Evolutionary conservation across 805 yeast genomes (phyloP).

Genomic region (Candida parachauliodes): DNA sequence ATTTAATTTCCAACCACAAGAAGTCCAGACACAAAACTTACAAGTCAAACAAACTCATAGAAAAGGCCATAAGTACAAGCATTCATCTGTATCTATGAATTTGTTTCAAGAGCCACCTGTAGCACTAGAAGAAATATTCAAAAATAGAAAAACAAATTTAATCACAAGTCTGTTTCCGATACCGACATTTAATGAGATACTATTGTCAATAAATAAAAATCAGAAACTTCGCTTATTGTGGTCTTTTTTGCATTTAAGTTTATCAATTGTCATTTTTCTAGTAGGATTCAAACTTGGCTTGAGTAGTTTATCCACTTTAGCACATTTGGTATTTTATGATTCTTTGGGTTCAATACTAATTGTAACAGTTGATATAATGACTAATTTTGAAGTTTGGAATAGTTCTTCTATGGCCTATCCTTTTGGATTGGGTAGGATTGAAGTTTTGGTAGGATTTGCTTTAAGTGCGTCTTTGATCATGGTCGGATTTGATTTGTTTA

Average conservation of each 20-base stretch:
- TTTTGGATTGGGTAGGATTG: constrained; percentile 89
- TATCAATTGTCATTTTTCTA: constrained; percentile 54
- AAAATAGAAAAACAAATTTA: constrained; percentile 46
- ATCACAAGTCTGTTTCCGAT: constrained; percentile 67
- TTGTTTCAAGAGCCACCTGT: constrained; percentile 85
- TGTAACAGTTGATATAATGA: constrained; percentile 71
- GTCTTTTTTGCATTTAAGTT: constrained; percentile 53
- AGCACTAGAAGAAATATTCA: constrained; percentile 10
- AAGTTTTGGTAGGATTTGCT: constrained; percentile 85
- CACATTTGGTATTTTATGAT: constrained; percentile 87
- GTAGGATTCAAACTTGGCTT: constrained; percentile 57
- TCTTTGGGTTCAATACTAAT: constrained; percentile 70
- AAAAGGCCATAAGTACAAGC: constrained; percentile 93
- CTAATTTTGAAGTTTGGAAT: constrained; percentile 93
- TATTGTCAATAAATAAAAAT: constrained; percentile 51
- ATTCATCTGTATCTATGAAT: constrained; percentile 94
- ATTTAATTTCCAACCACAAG: constrained; percentile 63
- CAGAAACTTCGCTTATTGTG: constrained; percentile 61
- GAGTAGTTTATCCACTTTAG: constrained; percentile 66
- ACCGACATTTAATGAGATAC: constrained; percentile 65
- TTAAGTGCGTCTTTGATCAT: constrained; percentile 78
- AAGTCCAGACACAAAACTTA: constrained; percentile 29
- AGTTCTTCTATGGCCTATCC: constrained; percentile 79
- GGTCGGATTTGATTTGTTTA: constrained; percentile 85
- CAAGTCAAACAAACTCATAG: constrained; percentile 61